Evolutionary conservation across 208 protist genomes (phyloP), one percentile per base, ranked within the genome.

Genomic region (Trypanosoma grayi): DNA sequence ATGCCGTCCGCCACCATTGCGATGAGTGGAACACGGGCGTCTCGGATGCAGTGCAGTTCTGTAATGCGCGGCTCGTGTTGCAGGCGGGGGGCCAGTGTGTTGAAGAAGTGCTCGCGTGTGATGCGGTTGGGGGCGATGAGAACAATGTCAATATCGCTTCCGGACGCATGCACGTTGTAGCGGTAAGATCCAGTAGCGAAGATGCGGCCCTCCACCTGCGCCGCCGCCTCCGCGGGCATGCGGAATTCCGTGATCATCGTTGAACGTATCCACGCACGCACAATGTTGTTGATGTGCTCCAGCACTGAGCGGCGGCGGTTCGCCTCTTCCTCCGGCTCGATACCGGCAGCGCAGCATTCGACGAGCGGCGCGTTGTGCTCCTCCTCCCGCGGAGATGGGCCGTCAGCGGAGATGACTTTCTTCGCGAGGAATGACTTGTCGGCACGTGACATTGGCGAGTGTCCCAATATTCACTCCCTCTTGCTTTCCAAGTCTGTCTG

Each of bases 131-230:
- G 98, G 0, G 81, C 91, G 48, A 99, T 93, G 33, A 97, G 78
- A 20, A 97, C 85, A 75, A 98, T 98, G 76, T 99, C 98, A 59
- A 99, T 98, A 96, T 99, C 98, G 30, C 87, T 96, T 16, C 93
- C 96, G 0, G 83, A 83, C 9, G 85, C 93, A 80, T 98, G 94
- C 8, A 99, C 97, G 60, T 98, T 98, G 50, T 99, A 96, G n/a
- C 97, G 90, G 77, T 98, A 99, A 4, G 97, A 99, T 13, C 98
- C 98, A 33, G 97, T 99, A 13, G 98, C 97, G 59, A 98, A 98
- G 65, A 99, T 97, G 33, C 95, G 89, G 24, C 90, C 95, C 46
- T 95, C 92, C 14, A 95, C 81, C 62, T 96, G 79, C 24, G 46
- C 27, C 2, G 94, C 91, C 4, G 88, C 83, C 22, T 93, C 76